Evolutionary conservation across 495 filamentous ascomycete species (phyloP), one percentile per base, ranked within the genome.

Genomic region (Hypomontagnella monticulosa): DNA sequence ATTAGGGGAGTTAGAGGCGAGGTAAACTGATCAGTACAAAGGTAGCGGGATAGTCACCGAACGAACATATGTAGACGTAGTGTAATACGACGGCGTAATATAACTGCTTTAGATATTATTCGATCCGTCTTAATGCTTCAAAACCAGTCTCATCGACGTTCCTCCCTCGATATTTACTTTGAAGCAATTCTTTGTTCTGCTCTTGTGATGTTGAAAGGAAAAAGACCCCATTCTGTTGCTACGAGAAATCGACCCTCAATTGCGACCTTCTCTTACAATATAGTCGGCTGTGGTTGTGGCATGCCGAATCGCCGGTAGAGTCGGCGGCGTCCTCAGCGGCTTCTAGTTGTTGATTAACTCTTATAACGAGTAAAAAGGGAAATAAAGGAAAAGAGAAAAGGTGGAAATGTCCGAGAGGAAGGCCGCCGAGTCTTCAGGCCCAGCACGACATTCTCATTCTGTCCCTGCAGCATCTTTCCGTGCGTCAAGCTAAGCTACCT

Each of bases 391-490:
- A 54, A 51, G 19, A 41, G 54, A 62, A 53, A 65, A 61, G 59
- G 66, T 65, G 62, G 65, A 67, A 71, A 75, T 73, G 67, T 64
- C 72, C 59, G 72, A 72, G 40, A 73, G 67, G 70, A 75, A 75
- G 61, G 43, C 57, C 44, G 66, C 66, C 69, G 71, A 74, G 57
- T 70, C 68, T 16, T 73, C 71, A 55, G 76, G 75, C 54, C 76
- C 79, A 69, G 66, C 78, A 67, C 73, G 78, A 71, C 74, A 79
- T 58, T 75, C 76, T 19, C 79, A 80, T 60, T 71, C 78, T 34
- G 73, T 78, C 52, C 77, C 79, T 73, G 74, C 76, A 71, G 77
- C 77, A 57, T 80, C 79, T 73, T 81, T 81, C 72, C 79, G 79
- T 81, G 77, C 74, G 78, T 73, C 52, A 66, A 69, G 57, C 66